These are phyloP conservation scores for Orbilia oligospora DNA, from an alignment of 2,329 filamentous ascomycete species.

Conservation along the genomic window DNA sequence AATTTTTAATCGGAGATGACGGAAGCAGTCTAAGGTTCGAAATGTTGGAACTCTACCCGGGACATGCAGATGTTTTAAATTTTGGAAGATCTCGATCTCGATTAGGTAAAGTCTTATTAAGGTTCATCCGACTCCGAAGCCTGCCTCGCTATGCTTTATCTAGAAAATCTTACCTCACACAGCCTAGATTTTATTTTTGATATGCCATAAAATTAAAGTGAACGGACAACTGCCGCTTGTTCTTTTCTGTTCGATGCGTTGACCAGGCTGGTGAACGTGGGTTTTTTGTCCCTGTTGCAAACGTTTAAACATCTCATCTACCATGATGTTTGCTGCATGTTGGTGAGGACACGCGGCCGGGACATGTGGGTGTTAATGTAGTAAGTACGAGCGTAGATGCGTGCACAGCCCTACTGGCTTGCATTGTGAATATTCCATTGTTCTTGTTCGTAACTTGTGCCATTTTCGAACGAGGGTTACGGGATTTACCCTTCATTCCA, in stretches of 20 bases:
- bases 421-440: background rate
- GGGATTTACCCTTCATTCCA: conserved; percentile 8
- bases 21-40: conserved; percentile 51
- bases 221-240: background rate
- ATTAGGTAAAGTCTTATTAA: conserved; percentile 7
- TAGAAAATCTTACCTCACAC: conserved; percentile 8
- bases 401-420: conserved; percentile 13
- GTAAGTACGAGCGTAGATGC: background rate
- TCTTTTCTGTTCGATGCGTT: background rate
- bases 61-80: background rate
- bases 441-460: background rate
- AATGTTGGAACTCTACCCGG: background rate
- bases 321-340: background rate
- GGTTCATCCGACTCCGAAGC: conserved; percentile 27
- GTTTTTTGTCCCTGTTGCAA: background rate
- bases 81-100: conserved; percentile 1
- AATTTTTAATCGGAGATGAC: conserved; percentile 19
- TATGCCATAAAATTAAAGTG: background rate
- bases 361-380: background rate
- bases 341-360: conserved; percentile 16
- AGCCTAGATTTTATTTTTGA: conserved; percentile 21
- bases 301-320: too few relatives aligned
- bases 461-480: background rate
- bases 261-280: background rate
- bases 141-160: conserved; percentile 5